Base-by-base conservation (phyloP, 2,329 filamentous ascomycete genomes). In the Cordyceps javanica region DNA sequence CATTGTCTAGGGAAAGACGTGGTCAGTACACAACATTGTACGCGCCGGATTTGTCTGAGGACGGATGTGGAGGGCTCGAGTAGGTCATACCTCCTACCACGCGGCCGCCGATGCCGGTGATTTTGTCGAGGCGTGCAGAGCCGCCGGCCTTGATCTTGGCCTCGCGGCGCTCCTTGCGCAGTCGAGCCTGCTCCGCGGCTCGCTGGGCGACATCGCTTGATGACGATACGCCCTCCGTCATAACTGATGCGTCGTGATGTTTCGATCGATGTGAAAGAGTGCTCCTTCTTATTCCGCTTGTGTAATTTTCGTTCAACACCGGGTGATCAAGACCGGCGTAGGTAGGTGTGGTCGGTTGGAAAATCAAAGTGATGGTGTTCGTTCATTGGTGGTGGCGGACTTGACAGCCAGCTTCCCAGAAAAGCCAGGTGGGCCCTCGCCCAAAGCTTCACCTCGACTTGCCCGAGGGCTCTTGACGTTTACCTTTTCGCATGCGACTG, bases 111-210 rank as follows among this genome's bases (percentile, higher is more conserved):
- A 90, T 73, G 1, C 86, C 85, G 13, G 87, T 90, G 70, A 94
- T 94, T 70, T 82, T 88, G 66, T 89, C 86, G 61, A 94, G 73
- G 60, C 90, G 77, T 39, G 85, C 81, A 19, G 84, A 82, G 58
- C 87, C 89, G 60, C 87, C 85, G 51, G 86, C 83, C 65, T 81
- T 83, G 72, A 92, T 85, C 77, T 92, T 93, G 59, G 88, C 89
- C 70, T 91, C 87, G 50, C 89, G 82, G 39, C 88, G 84, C 70
- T 92, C 89, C 71, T 91, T 90, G 64, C 90, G 87, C 59, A 90
- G 77, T 48, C 89, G 85, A 38, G 87, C 86, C 72, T 90, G 86
- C 62, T 87, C 83, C 26, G 79, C 73, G 3, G 82, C 81, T 60
- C 81, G 74, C 59, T 77, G 73, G 14, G 79, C 75, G 2, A 77